These are phyloP conservation scores for Pisolithus marmoratus DNA, from an alignment of 768 basidiomycete genomes.

Conservation along the genomic window DNA sequence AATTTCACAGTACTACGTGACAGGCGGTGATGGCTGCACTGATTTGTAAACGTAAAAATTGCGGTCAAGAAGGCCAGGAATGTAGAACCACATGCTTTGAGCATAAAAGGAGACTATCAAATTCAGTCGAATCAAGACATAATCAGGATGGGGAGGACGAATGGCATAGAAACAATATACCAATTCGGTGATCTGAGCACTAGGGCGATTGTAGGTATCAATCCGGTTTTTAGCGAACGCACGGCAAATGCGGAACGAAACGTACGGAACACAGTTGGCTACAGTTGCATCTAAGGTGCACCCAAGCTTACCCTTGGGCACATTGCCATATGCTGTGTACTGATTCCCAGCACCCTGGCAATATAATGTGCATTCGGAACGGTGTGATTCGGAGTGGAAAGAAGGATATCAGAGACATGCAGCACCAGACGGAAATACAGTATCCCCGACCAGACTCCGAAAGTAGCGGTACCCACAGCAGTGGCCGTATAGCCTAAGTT, in stretches of 20 bases:
- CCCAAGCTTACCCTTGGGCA: conserved; percentile 47
- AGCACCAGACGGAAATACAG: conserved; percentile 45
- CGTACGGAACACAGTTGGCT: conserved; percentile 40
- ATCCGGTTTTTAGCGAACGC: conserved; percentile 7
- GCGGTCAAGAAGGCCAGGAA: conserved; percentile 41
- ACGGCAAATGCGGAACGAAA: conserved; percentile 1
- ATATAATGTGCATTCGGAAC: neutral
- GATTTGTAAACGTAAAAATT: neutral
- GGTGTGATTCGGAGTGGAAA: neutral
- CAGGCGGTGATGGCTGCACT: neutral
- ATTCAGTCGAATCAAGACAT: neutral
- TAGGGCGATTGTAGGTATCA: conserved; percentile 31
- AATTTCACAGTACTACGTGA: neutral
- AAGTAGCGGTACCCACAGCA: conserved; percentile 35
- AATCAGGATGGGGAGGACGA: neutral
- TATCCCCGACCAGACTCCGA: conserved; percentile 65
- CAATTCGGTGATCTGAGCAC: conserved; percentile 54
- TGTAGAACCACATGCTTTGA: conserved; percentile 41
- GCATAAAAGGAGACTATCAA: neutral
- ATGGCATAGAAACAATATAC: conserved; percentile 22
- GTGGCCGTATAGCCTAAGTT: conserved; percentile 28
- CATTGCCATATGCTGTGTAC: conserved; percentile 30
- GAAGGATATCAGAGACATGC: conserved; percentile 11
- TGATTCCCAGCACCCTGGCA: conserved; percentile 37
- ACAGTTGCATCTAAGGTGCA: conserved; percentile 51